These are phyloP conservation scores for Pochonia chlamydosporia DNA, from an alignment of 2,329 filamentous ascomycete species.

Conservation along the genomic window DNA sequence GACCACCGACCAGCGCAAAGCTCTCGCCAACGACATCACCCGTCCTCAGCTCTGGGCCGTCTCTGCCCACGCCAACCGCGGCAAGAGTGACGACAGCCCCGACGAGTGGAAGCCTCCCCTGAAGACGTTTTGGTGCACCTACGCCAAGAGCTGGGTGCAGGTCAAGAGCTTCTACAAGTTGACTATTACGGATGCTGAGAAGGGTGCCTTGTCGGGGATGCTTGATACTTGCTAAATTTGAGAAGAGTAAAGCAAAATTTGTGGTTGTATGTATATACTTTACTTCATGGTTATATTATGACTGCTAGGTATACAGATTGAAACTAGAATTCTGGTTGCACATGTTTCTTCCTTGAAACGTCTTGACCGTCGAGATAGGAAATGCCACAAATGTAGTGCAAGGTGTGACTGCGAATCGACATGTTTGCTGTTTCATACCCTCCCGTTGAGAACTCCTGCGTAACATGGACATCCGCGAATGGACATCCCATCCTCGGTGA, in stretches of 20 bases:
- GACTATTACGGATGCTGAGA: slow-evolving; percentile 66
- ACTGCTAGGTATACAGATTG: no score
- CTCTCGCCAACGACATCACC: slow-evolving; percentile 71
- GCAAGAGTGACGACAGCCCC: slow-evolving; percentile 68
- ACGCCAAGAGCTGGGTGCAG: slow-evolving; percentile 69
- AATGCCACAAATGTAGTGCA: no score
- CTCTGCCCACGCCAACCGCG: slow-evolving; percentile 68
- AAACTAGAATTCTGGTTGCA: no score
- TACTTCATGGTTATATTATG: no score
- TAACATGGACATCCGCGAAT: neutral
- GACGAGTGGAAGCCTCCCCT: slow-evolving; percentile 72
- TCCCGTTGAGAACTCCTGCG: slow-evolving; percentile 1
- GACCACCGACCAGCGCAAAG: slow-evolving; percentile 61
- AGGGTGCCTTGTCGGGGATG: slow-evolving; percentile 52
- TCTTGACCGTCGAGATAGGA: no score
- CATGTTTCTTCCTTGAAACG: no score
- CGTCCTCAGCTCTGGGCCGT: slow-evolving; percentile 75
- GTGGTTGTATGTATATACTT: no score
- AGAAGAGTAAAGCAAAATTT: no score
- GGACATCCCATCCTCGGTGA: neutral
- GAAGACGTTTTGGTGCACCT: slow-evolving; percentile 67
- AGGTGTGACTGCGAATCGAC: no score
- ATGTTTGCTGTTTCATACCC: neutral
- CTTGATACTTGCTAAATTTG: slow-evolving; percentile 22
- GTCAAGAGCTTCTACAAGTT: slow-evolving; percentile 71